Percentiles rank a stretch among this genome's conserved stretches.
Conservation (phyloP, 2,329 filamentous ascomycete genomes). For the Xylaria sp. region DNA sequence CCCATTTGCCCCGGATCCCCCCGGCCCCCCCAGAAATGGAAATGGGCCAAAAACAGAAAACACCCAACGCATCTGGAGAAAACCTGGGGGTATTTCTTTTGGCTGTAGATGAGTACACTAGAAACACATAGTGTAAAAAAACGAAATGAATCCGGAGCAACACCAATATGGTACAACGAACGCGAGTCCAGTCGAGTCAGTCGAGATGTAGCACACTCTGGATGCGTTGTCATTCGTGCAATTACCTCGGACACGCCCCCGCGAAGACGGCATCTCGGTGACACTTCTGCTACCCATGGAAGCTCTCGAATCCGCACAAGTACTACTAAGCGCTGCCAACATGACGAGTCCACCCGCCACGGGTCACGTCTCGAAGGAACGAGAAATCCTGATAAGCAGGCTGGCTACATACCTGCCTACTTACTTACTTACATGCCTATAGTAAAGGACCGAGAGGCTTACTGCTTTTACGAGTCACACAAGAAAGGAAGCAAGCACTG, state of each 20-base stretch:
- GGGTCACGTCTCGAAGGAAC: neutral
- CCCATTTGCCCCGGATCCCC: constrained; percentile 24
- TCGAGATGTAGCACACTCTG: neutral
- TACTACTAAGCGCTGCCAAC: constrained; percentile 10
- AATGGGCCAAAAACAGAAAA: constrained; percentile 7
- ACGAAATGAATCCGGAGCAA: constrained; percentile 3
- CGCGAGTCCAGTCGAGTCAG: neutral
- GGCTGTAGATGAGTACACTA: constrained; percentile 3
- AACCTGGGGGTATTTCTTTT: constrained; percentile 25
- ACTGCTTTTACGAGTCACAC: constrained; percentile 20
- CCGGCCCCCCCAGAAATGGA: constrained; percentile 19
- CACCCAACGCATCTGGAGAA: constrained; percentile 16
- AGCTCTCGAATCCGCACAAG: neutral
- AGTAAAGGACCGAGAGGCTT: constrained; percentile 25
- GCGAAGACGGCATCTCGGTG: constrained; percentile 11
- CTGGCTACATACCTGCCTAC: neutral
- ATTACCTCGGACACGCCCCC: constrained; percentile 10
- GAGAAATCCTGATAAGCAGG: constrained; percentile 22
- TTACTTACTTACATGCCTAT: no score
- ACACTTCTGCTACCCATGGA: neutral
- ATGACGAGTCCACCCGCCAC: neutral
- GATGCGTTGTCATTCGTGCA: constrained; percentile 12
- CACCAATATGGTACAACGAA: constrained; percentile 7
- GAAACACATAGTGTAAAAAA: neutral
- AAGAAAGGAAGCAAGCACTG: neutral